These are phyloP conservation scores for Saccharomyces hybrid DNA, from an alignment of 1,139 yeast species.

Conservation along the genomic window DNA sequence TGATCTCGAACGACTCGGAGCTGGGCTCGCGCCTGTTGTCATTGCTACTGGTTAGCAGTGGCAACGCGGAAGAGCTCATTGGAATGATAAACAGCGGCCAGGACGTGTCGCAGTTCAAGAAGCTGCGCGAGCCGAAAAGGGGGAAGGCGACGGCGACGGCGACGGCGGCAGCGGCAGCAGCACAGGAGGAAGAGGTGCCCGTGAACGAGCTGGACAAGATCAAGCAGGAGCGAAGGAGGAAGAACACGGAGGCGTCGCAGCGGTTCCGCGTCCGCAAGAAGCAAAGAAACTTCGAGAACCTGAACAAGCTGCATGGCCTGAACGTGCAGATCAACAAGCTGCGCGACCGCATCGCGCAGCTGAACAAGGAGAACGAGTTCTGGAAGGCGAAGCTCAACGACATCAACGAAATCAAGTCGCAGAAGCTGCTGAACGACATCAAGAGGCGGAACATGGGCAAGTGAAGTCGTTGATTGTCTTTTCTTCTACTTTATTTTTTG, in stretches of 20 bases:
- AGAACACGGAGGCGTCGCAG: slow-evolving; percentile 30
- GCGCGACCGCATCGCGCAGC: slow-evolving; percentile 18
- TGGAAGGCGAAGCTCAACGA: slow-evolving; percentile 25
- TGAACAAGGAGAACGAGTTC: slow-evolving; percentile 23
- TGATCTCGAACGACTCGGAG: slow-evolving; percentile 25
- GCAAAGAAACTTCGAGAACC: slow-evolving; percentile 21
- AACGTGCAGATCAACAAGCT: slow-evolving; percentile 19
- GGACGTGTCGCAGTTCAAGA: background rate
- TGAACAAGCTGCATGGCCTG: slow-evolving; percentile 17
- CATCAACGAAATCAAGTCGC: slow-evolving; percentile 26
- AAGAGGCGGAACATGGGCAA: slow-evolving; percentile 13
- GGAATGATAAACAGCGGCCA: slow-evolving; percentile 22
- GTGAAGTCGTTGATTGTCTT: too few species aligned
- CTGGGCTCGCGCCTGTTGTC: slow-evolving; percentile 28
- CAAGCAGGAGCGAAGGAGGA: slow-evolving; percentile 15
- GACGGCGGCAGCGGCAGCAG: too few species aligned
- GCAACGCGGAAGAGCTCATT: slow-evolving; percentile 26
- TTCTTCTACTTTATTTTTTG: too few species aligned
- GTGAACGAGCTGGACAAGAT: background rate
- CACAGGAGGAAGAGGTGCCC: too few species aligned
- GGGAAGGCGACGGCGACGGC: too few species aligned
- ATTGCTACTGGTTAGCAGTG: slow-evolving; percentile 26
- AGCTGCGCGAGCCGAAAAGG: background rate
- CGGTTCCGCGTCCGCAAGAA: slow-evolving; percentile 27
- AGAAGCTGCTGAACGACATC: slow-evolving; percentile 22